phyloP scores from a whole-genome alignment of 2,329 filamentous ascomycete species.

The Alternaria panax region DNA sequence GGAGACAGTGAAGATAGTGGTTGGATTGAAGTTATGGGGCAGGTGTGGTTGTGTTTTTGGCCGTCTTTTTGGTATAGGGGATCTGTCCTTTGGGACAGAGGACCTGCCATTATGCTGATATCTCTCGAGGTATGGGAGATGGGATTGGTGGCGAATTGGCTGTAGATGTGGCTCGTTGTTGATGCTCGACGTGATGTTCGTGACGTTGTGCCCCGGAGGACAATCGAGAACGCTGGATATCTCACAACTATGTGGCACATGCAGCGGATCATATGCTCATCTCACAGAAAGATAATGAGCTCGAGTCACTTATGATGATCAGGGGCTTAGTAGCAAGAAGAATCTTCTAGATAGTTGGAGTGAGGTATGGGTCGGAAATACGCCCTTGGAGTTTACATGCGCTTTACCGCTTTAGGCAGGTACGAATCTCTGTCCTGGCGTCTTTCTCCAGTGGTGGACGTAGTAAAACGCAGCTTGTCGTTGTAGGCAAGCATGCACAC shows the following conservation, averaged over 20 bases:
- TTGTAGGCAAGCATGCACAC: not conserved
- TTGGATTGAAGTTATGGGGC: slow-evolving; percentile 57
- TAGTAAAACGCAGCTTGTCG: not conserved
- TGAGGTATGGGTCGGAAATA: not conserved
- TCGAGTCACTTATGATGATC: not conserved
- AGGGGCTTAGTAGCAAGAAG: not conserved
- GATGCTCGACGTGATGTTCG: not conserved
- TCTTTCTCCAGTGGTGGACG: not conserved
- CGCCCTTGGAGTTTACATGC: slow-evolving; percentile 7
- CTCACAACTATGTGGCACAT: not conserved
- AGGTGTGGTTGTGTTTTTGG: slow-evolving; percentile 53
- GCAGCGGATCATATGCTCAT: not conserved
- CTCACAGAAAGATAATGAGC: accelerated
- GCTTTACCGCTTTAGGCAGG: slow-evolving; percentile 10
- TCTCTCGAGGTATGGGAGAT: not conserved
- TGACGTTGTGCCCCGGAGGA: not conserved
- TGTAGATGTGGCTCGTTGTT: not conserved
- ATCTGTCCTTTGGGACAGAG: slow-evolving; percentile 24
- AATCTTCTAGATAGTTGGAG: not conserved
- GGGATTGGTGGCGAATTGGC: not conserved
- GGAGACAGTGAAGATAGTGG: slow-evolving; percentile 61
- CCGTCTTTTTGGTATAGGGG: slow-evolving; percentile 52
- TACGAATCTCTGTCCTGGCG: not conserved
- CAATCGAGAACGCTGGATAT: not conserved
- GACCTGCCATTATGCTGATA: not conserved